Base-by-base conservation (phyloP, 768 basidiomycete genomes). In the Trametes elegans region DNA sequence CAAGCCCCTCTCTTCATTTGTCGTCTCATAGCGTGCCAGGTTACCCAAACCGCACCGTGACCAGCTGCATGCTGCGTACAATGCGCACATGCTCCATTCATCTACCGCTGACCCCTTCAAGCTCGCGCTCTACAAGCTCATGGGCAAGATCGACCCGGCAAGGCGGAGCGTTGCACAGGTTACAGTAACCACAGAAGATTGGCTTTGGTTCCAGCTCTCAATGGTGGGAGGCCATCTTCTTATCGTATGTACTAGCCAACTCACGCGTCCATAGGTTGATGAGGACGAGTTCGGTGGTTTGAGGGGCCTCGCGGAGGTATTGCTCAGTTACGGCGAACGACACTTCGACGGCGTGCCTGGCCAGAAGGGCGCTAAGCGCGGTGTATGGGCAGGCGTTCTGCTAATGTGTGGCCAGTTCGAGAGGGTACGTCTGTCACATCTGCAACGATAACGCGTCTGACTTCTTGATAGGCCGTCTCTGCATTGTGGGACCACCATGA, bases 161-260 rank as follows among this genome's bases (percentile, higher is more conserved):
- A 78, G 90, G 52, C 80, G 93, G 43, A 88, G 83, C 63, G 85
- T 95, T 2, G 80, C 84, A 5, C 82, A 85, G 35, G 93, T 98
- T 5, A 98, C 94, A 0, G 81, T 81, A 9, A 95, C 94, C 1
- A 94, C 92, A 2, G 97, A 98, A 68, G 97, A 99, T 70, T 99
- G 96, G 96, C 76, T 98, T 31, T 99, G 96, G 96, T 87, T 95
- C 76, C 95, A 99, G 73, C 79, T 98, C 13, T 79, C 87, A 1
- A 88, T 98, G 83, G 90, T 85, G 43, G 27, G 74, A n/a, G n/a
- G n/a, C n/a, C n/a, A n/a, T n/a, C 59, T 7, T 5, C 13, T 32
- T 51, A 31, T 38, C 23, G 6, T 16, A 0, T 14, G 52, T 26
- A 28, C 10, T 7, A 13, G 14, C 2, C 2, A 32, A 53, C 13